Percentiles rank a stretch among this genome's conserved stretches.
These are phyloP conservation scores for Solanum corneliomulleri DNA, from an alignment of 257 asterid genomes.

Conservation along the genomic window DNA sequence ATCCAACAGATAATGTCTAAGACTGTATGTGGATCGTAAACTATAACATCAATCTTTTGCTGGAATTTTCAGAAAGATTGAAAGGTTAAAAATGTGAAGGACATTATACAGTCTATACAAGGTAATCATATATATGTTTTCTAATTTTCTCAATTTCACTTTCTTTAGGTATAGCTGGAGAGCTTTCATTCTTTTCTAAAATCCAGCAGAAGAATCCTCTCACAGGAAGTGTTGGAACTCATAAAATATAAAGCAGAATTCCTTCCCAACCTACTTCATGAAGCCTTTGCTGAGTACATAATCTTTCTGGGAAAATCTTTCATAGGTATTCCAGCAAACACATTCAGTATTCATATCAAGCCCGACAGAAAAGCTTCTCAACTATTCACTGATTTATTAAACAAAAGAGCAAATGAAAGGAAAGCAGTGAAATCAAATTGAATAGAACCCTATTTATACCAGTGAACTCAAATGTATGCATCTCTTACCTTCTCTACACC, in stretches of 20 bases:
- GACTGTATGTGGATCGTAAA: neutral
- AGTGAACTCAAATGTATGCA: neutral
- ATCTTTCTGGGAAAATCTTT: neutral
- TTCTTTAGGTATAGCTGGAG: neutral
- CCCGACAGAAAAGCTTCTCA: neutral
- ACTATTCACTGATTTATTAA: neutral
- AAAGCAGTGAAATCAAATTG: neutral
- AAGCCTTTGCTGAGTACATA: neutral
- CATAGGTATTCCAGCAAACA: neutral
- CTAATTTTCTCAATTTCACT: neutral
- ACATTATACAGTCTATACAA: neutral
- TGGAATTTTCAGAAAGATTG: neutral
- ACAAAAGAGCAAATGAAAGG: neutral
- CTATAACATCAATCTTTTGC: neutral
- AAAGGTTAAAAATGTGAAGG: neutral
- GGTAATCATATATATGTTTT: neutral
- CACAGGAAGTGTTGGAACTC: neutral
- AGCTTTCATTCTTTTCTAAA: neutral
- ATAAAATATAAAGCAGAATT: neutral
- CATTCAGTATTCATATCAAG: neutral
- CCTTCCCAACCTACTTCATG: neutral
- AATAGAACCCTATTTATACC: neutral
- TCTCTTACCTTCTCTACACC: slow-evolving; percentile 42
- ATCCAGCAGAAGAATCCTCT: neutral
- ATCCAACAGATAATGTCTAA: neutral